These are phyloP conservation scores for Ophiocordyceps australis DNA, from an alignment of 2,329 filamentous ascomycete genomes.

Conservation along the genomic window DNA sequence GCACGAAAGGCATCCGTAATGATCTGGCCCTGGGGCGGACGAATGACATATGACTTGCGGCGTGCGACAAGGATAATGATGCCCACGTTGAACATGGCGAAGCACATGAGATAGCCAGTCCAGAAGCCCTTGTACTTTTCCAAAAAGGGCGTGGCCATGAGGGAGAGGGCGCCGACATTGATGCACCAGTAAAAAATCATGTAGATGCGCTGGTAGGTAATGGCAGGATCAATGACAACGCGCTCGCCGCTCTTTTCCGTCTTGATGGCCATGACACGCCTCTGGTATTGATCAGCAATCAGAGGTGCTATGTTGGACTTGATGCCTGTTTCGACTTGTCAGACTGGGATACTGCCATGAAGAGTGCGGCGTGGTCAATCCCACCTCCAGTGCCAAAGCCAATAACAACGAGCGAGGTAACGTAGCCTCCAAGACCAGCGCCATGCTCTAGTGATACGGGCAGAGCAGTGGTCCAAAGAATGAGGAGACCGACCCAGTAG, in stretches of 20 bases:
- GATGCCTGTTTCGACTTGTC: too few relatives aligned
- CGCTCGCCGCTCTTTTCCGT: constrained; percentile 30
- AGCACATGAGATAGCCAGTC: constrained; percentile 37
- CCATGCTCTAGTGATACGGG: constrained; percentile 15
- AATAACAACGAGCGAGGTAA: constrained; percentile 40
- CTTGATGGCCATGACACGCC: constrained; percentile 28
- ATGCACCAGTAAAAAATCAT: constrained; percentile 62
- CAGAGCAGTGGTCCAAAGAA: constrained; percentile 32
- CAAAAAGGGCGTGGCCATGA: constrained; percentile 49
- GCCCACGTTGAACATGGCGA: constrained; percentile 44
- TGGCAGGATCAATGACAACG: constrained; percentile 47
- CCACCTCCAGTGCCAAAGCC: constrained; percentile 49
- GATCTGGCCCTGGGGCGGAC: constrained; percentile 40
- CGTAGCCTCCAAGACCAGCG: constrained; percentile 28
- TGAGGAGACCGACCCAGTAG: constrained; percentile 37
- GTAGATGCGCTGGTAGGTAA: constrained; percentile 52
- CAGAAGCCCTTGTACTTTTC: constrained; percentile 53
- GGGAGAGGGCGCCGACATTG: constrained; percentile 52
- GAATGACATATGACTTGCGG: constrained; percentile 28
- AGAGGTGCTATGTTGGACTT: constrained; percentile 43
- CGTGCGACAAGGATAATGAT: constrained; percentile 29
- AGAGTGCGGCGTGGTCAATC: too few relatives aligned
- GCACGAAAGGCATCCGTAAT: constrained; percentile 45
- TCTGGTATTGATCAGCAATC: constrained; percentile 48
- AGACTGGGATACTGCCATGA: too few relatives aligned